Base-by-base conservation (phyloP, 2,329 filamentous ascomycete genomes). In the Orbilia blumenaviensis region DNA sequence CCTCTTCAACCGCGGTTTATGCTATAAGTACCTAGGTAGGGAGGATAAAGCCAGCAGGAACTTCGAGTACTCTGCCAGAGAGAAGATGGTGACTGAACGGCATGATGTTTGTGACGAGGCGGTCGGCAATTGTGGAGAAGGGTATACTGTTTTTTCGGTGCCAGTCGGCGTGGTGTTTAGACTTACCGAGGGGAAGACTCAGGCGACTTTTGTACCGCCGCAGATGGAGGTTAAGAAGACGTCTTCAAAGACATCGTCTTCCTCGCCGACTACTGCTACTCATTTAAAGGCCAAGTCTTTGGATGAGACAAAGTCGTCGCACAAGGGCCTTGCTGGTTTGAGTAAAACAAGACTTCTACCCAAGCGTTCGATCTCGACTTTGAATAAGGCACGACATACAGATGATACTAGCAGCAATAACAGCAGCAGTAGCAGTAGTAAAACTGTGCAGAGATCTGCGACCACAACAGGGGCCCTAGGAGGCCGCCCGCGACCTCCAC, bases 61-160 rank as follows among this genome's bases (percentile, higher is more conserved):
- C 85, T 85, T 99, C 80, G 87, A 89, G 16, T 98, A 91, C 82
- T 94, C 95, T 0, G 92, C 92, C 16, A 95, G 96, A 83, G 94
- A 98, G 84, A 98, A 98, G 85, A 92, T 95, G 56, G 93, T 96
- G 0, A 90, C 94, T 66, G 94, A 98, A 6, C 62, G 42, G 80
- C 95, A 99, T 84, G 92, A 96, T 82, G 95, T 99, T 78, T 99
- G 99, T 79, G 94, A 99, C 81, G 95, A 99, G 83, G 95, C 95
- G 3, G 97, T 99, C 79, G 86, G 88, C 63, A 94, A 98, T 82
- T 89, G 94, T 81, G 95, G 95, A 73, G 93, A 97, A 87, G 95
- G 94, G 56, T 99, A 98, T 82, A 98, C 95, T 0, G 95, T 99
- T 48, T 99, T 99, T 84, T 98, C 94, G 0, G 98, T 98, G 62